A percentile compares a stretch with the other conserved stretches of the same genome.
Evolutionary conservation across 78 protist species (phyloP).

Genomic region (Anaeramoeba ignava): DNA sequence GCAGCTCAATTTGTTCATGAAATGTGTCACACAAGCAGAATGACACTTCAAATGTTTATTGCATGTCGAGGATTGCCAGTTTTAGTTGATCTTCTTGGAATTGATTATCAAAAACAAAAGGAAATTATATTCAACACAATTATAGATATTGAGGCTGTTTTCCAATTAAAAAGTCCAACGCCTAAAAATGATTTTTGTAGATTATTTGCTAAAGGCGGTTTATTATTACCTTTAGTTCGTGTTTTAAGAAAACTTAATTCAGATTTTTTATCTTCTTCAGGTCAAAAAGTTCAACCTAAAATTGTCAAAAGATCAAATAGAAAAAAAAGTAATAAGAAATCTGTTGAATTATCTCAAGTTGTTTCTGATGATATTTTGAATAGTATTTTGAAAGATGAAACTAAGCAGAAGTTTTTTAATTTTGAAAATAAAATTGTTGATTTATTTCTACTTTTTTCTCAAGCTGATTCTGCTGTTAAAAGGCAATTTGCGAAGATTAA

Average conservation of each 20-base stretch:
- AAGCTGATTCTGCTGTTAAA: conserved; percentile 59
- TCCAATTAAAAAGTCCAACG: conserved; percentile 46
- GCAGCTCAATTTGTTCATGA: conserved; percentile 49
- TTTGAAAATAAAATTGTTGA: conserved; percentile 36
- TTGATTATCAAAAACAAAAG: conserved; percentile 19
- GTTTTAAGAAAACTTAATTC: conserved; percentile 19
- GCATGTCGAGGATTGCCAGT: conserved; percentile 70
- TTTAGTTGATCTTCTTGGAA: conserved; percentile 42
- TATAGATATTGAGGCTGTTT: conserved; percentile 49
- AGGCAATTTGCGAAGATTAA: conserved; percentile 27
- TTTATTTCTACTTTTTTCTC: conserved; percentile 46
- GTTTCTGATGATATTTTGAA: no score
- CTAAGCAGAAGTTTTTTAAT: not conserved
- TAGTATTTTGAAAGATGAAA: no score
- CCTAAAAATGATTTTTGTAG: conserved; percentile 74
- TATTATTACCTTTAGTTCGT: conserved; percentile 26
- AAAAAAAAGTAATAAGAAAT: no score
- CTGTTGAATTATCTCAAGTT: no score
- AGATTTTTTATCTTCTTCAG: no score
- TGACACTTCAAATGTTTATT: conserved; percentile 65
- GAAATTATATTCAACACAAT: conserved; percentile 38
- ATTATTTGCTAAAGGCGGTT: conserved; percentile 38
- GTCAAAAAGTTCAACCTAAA: no score
- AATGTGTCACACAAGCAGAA: conserved; percentile 38
- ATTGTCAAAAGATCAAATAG: no score